Evolutionary conservation across 495 filamentous ascomycete species (phyloP).

Genomic region (Penicillium paxilli): DNA sequence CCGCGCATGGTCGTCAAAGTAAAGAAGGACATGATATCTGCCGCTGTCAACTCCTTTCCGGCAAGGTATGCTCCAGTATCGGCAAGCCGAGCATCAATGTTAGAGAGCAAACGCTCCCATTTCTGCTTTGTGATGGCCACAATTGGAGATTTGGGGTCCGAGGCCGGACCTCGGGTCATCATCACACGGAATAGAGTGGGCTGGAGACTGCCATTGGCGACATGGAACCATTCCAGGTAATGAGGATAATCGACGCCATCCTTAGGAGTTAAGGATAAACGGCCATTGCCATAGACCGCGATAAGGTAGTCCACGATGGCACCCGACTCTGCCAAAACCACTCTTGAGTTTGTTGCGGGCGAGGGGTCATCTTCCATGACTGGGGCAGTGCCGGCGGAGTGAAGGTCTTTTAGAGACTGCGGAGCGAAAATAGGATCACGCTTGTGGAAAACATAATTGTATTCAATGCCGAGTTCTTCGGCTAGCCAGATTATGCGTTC

Average conservation of each 20-base stretch:
- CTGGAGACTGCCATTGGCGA: conserved; percentile 57
- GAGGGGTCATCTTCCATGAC: conserved; percentile 52
- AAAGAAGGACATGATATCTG: conserved; percentile 60
- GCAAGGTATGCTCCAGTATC: conserved; percentile 53
- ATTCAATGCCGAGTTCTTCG: conserved; percentile 59
- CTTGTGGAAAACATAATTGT: conserved; percentile 50
- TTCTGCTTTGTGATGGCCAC: conserved; percentile 3
- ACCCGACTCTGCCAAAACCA: conserved; percentile 50
- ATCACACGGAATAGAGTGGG: conserved; percentile 31
- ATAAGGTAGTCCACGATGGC: conserved; percentile 60
- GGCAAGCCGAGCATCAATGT: conserved; percentile 45
- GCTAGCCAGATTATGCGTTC: conserved; percentile 64
- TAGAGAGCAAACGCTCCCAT: conserved; percentile 24
- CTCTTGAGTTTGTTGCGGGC: conserved; percentile 27
- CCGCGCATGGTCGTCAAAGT: conserved; percentile 55
- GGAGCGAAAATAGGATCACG: conserved; percentile 54
- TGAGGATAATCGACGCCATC: conserved; percentile 47
- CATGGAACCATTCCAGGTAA: conserved; percentile 64
- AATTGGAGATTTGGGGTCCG: conserved; percentile 13
- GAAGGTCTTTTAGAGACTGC: conserved; percentile 49
- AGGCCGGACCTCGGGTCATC: conserved; percentile 4
- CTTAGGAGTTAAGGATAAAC: conserved; percentile 39
- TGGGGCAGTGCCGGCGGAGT: conserved; percentile 54
- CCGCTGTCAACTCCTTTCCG: conserved; percentile 58
- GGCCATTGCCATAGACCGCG: conserved; percentile 47